phyloP scores from a whole-genome alignment of 495 filamentous ascomycete species.

The Penicillium ucsense region DNA sequence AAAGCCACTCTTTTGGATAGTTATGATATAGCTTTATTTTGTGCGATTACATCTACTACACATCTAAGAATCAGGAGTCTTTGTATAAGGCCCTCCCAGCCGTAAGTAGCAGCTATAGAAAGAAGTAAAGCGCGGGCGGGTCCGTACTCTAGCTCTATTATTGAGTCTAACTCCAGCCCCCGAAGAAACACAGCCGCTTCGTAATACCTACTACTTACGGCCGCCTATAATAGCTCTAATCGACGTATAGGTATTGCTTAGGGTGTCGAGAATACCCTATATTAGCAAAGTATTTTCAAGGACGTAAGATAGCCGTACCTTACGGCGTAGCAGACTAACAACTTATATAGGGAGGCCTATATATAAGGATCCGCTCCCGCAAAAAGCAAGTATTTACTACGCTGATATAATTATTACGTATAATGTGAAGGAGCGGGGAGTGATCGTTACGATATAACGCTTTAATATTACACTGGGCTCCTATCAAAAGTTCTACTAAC shows the following conservation, averaged over 20 bases:
- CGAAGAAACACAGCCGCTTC: background rate
- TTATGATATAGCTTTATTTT: background rate
- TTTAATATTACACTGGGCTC: background rate
- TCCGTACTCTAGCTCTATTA: background rate
- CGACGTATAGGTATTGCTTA: background rate
- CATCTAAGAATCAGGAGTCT: background rate
- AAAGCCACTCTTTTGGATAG: background rate
- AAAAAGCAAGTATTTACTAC: background rate
- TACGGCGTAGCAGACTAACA: background rate
- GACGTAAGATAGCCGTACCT: background rate
- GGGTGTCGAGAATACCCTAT: background rate
- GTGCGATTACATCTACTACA: background rate
- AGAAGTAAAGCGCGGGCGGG: background rate
- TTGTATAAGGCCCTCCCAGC: background rate
- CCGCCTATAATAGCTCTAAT: background rate
- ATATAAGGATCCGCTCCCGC: background rate
- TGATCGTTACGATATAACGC: background rate
- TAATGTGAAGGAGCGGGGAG: background rate
- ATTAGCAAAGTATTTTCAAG: background rate
- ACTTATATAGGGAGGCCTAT: background rate
- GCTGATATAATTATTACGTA: background rate
- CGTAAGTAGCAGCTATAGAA: background rate
- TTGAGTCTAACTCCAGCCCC: background rate
- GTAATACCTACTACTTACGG: background rate
- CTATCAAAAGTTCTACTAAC: too few relatives aligned